Percentiles rank a stretch among this genome's conserved stretches.
These are phyloP conservation scores for Ogataea pilisensis DNA, from an alignment of 805 yeast species.

Conservation along the genomic window DNA sequence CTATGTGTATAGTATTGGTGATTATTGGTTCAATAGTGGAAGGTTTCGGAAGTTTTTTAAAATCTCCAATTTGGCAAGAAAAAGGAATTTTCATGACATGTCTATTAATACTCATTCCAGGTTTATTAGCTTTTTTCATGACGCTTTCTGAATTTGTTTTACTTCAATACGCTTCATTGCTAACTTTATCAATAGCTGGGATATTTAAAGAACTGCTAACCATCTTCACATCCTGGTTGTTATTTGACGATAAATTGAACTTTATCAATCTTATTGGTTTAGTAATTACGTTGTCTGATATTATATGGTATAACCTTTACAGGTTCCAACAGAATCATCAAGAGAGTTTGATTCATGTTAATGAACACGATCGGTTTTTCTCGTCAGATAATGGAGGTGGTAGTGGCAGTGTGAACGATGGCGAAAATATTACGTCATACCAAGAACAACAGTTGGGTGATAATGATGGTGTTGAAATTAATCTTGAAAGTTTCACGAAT, in stretches of 20 bases:
- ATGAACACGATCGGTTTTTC: neutral
- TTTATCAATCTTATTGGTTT: conserved; percentile 71
- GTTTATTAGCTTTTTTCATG: conserved; percentile 83
- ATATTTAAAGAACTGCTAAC: conserved; percentile 90
- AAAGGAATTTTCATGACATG: conserved; percentile 55
- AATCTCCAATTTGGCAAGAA: conserved; percentile 60
- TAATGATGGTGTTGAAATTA: conserved; percentile 1
- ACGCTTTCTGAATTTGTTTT: conserved; percentile 84
- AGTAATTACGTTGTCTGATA: conserved; percentile 68
- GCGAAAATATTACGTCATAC: no score
- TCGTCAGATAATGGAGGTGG: no score
- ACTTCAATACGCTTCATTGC: conserved; percentile 73
- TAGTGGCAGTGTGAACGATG: no score
- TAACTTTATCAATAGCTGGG: conserved; percentile 87
- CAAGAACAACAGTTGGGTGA: no score
- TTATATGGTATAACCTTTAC: conserved; percentile 76
- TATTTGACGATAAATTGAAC: conserved; percentile 72
- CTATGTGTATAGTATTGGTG: conserved; percentile 65
- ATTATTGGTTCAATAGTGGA: conserved; percentile 65
- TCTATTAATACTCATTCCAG: conserved; percentile 68
- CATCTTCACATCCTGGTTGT: conserved; percentile 58
- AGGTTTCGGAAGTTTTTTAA: conserved; percentile 51
- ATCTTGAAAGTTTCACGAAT: no score
- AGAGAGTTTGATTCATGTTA: conserved; percentile 9
- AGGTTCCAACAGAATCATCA: conserved; percentile 37